These are phyloP conservation scores for Hypholoma fasciculare DNA, from an alignment of 768 basidiomycete species.

Conservation along the genomic window DNA sequence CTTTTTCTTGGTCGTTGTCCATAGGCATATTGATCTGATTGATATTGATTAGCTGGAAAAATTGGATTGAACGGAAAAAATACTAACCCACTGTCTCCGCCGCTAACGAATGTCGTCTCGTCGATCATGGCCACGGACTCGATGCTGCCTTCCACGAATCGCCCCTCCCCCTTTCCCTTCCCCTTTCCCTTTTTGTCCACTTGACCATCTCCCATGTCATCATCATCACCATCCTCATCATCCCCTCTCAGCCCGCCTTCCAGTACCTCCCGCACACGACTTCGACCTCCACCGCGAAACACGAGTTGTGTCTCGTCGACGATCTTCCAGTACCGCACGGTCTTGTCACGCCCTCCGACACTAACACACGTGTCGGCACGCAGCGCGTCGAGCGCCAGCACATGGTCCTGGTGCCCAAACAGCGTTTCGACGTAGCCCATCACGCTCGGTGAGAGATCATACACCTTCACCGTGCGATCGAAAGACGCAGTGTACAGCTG, in stretches of 20 bases:
- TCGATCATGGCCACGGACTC: constrained; percentile 96
- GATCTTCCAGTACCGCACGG: constrained; percentile 94
- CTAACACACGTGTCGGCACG: constrained; percentile 84
- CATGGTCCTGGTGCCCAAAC: constrained; percentile 94
- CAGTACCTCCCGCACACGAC: constrained; percentile 73
- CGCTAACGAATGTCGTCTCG: constrained; percentile 88
- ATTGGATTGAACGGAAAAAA: not conserved
- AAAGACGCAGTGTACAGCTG: constrained; percentile 77
- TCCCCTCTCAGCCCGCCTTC: constrained; percentile 75
- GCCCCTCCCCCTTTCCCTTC: constrained; percentile 36
- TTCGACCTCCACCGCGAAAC: constrained; percentile 92
- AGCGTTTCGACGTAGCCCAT: constrained; percentile 95
- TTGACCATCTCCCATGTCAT: constrained; percentile 25
- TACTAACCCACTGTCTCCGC: constrained; percentile 93
- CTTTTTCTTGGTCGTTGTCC: constrained; percentile 93
- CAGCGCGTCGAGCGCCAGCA: constrained; percentile 76
- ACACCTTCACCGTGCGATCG: constrained; percentile 90
- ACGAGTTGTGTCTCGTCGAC: constrained; percentile 94
- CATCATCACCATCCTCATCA: constrained; percentile 44
- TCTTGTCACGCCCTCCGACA: constrained; percentile 89
- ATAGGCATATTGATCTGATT: constrained; percentile 86
- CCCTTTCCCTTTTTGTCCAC: constrained; percentile 30
- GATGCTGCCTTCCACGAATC: constrained; percentile 86
- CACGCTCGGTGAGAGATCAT: constrained; percentile 66
- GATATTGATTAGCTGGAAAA: not conserved